Base-by-base conservation (phyloP, 2,329 filamentous ascomycete genomes). In the Sphaerulina vaccinii region DNA sequence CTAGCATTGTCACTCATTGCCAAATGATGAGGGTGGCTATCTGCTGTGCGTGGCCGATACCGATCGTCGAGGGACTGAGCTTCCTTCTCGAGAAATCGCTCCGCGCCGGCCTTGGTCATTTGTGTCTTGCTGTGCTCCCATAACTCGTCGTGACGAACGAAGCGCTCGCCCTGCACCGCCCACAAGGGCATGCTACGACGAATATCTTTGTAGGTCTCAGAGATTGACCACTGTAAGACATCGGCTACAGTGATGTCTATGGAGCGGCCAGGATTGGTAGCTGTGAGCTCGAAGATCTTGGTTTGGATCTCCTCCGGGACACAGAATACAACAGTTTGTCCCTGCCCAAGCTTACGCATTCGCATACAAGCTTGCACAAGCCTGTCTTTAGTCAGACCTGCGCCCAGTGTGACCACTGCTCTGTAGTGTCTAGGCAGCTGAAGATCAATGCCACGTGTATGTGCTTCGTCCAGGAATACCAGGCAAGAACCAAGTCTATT, bases 331-430 rank as follows among this genome's bases (percentile, higher is more conserved):
- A 89, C 77, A 0, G 80, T 82, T 58, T 90, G 86, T 0, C 84
- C 84, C 2, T 80, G 70, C 0, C 84, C 86, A 0, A 91, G 73
- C 52, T 84, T 81, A 9, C 86, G 69, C 79, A 90, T 83, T n/a
- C 86, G 69, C 83, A 87, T 88, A 52, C 84, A 86, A 0, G 84
- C 84, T 77, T 90, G 86, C 0, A 84, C 80, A 0, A 89, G 64
- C 11, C 78, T 72, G 54, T 91, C 87, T 55, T 90, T 91, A 0
- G 82, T 85, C 1, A 89, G 58, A 3, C 74, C 72, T 0, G 82
- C 74, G 0, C 86, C 86, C 0, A 92, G 65, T 0, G 85, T 90
- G 0, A 90, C 82, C 0, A 82, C 82, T 0, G 86, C 87, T 0
- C 81, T 72, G 57, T 84, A 85, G 10, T 76, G 3, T 0, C 51